phyloP scores from a whole-genome alignment of 2,329 filamentous ascomycete genomes.

The Beauveria caledonica region DNA sequence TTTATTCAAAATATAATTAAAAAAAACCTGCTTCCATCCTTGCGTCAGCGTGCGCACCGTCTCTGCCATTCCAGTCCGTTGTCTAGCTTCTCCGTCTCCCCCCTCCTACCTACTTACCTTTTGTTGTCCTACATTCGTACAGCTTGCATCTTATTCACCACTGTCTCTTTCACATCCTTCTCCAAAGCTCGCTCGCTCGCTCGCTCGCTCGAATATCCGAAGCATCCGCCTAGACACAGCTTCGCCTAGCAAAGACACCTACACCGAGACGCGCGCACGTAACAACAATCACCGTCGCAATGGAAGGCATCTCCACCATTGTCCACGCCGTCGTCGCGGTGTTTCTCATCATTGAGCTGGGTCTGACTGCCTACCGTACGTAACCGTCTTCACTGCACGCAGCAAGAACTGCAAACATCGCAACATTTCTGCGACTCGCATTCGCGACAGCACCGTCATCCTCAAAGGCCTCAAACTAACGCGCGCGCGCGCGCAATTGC shows the following conservation, averaged over 20 bases:
- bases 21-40: slow-evolving; percentile 10
- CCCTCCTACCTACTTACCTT: not conserved
- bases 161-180: not conserved
- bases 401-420: not conserved
- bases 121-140: not conserved
- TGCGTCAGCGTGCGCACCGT: slow-evolving; percentile 2
- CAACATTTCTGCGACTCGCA: not conserved
- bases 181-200: not conserved
- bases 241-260: not conserved
- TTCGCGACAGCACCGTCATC: not conserved
- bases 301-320: slow-evolving; percentile 51
- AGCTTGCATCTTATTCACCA: not conserved
- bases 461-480: not conserved
- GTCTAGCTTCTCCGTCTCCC: not conserved
- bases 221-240: not conserved
- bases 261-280: not conserved
- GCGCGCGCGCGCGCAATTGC: slow-evolving; percentile 3
- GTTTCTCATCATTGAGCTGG: slow-evolving; percentile 67
- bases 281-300: slow-evolving; percentile 21
- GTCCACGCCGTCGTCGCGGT: slow-evolving; percentile 56
- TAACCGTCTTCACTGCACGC: not conserved
- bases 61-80: not conserved
- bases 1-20: not conserved
- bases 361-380: slow-evolving; percentile 65
- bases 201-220: not conserved